phyloP scores from a whole-genome alignment of 768 basidiomycete species.

The Pisolithus microcarpus region DNA sequence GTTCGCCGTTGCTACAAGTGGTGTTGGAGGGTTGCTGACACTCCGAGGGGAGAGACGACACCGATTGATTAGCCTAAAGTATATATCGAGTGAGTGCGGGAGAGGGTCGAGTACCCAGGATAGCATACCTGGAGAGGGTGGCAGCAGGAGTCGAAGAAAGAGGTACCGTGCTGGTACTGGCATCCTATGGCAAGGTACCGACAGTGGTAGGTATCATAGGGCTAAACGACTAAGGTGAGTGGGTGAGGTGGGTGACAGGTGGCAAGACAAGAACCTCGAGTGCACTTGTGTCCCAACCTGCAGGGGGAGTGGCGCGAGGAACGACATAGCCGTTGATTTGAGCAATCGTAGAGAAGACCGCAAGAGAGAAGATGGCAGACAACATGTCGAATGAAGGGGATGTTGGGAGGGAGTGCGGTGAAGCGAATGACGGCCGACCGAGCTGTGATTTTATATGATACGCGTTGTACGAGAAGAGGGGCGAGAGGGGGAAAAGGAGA shows the following conservation, averaged over 20 bases:
- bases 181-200: constrained; percentile 57
- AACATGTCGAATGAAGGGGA: constrained; percentile 26
- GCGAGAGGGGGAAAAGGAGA: constrained; percentile 20
- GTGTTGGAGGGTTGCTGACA: constrained; percentile 41
- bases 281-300: constrained; percentile 36
- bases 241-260: neutral
- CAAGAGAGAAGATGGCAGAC: constrained; percentile 21
- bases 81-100: neutral
- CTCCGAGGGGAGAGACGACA: constrained; percentile 41
- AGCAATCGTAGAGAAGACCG: constrained; percentile 37
- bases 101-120: constrained; percentile 2
- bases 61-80: constrained; percentile 43
- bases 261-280: constrained; percentile 35
- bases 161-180: constrained; percentile 38
- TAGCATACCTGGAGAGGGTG: constrained; percentile 53
- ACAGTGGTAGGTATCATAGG: constrained; percentile 49
- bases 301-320: constrained; percentile 29
- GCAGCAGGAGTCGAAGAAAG: constrained; percentile 65
- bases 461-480: constrained; percentile 13
- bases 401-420: constrained; percentile 24
- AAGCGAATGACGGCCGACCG: constrained; percentile 9
- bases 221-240: constrained; percentile 23
- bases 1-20: constrained; percentile 13
- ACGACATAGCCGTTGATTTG: constrained; percentile 31
- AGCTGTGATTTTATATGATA: constrained; percentile 1